Conservation (phyloP, 805 yeast genomes). For the Candida boidinii region DNA sequence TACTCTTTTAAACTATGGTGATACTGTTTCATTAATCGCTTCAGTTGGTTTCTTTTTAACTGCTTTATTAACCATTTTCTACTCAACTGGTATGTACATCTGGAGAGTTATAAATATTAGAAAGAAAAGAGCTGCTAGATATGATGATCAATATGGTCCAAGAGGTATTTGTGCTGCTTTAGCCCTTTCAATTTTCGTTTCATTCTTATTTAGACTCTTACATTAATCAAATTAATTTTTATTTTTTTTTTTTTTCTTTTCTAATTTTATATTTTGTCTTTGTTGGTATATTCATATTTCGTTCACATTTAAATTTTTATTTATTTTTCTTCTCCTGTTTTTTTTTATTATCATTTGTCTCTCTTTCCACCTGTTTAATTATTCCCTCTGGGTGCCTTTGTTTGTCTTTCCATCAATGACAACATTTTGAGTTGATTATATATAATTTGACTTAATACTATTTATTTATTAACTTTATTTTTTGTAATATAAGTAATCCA, state of each 20-base stretch:
- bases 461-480: no score
- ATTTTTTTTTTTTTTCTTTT: neutral
- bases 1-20: slow-evolving; percentile 79
- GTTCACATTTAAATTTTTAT: no score
- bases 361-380: no score
- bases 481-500: no score
- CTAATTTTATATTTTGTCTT: neutral
- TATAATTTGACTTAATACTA: no score
- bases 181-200: slow-evolving; percentile 56
- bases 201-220: slow-evolving; percentile 45
- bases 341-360: no score
- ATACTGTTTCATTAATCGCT: slow-evolving; percentile 63
- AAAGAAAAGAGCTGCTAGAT: slow-evolving; percentile 70
- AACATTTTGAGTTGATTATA: no score
- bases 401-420: no score
- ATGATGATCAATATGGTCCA: slow-evolving; percentile 87
- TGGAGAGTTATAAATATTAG: slow-evolving; percentile 82
- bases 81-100: slow-evolving; percentile 66
- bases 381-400: no score
- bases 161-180: slow-evolving; percentile 69
- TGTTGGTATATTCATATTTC: no score
- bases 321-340: no score
- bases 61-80: slow-evolving; percentile 63
- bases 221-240: slow-evolving; percentile 14
- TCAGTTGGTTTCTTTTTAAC: slow-evolving; percentile 81